Base-by-base conservation (phyloP, 2,329 filamentous ascomycete genomes). In the Thielaviopsis populi region DNA sequence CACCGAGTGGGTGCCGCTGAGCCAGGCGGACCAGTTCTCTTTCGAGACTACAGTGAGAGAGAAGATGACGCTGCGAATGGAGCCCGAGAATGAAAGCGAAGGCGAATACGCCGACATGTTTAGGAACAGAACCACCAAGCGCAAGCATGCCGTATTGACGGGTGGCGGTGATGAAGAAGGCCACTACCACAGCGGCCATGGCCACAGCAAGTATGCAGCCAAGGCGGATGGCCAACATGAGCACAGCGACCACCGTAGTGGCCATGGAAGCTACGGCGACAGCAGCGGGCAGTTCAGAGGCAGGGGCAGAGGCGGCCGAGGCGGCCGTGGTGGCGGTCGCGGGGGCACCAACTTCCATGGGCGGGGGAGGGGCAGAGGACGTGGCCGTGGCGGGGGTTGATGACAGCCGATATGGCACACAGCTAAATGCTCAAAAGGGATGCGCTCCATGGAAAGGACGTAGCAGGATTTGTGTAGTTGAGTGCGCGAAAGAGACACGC, bases 41-140 rank as follows among this genome's bases (percentile, higher is more conserved):
- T 91, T 97, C 69, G 89, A 95, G 67, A 91, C 88, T 0, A 84
- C 83, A 0, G 89, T 97, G 1, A 88, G 88, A 19, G 91, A 97
- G 75, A 96, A 95, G 75, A 83, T 89, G 17, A 79, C 94, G 67
- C 75, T 97, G 61, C 82, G 88, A 1, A 85, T 97, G 58, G 90
- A 96, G 72, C 79, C 84, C 62, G 88, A 92, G 67, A 76, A 84
- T 61, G 75, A 77, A 2, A 73, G 75, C 27, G 84, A 87, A 69
- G 83, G 82, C 67, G 80, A 83, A 67, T 84, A 83, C 70, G 83
- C 88, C 69, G 82, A 79, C 69, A 75, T 82, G 19, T 83, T 83
- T 68, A 77, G 80, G 40, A 85, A 81, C 70, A 86, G 80, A 70
- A 74, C 76, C 42, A 75, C 79, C 62, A 85, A 85, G 69, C 81